Evolutionary conservation across 441 rosid genomes (phyloP).

Genomic region (Macaranga tanarius): DNA sequence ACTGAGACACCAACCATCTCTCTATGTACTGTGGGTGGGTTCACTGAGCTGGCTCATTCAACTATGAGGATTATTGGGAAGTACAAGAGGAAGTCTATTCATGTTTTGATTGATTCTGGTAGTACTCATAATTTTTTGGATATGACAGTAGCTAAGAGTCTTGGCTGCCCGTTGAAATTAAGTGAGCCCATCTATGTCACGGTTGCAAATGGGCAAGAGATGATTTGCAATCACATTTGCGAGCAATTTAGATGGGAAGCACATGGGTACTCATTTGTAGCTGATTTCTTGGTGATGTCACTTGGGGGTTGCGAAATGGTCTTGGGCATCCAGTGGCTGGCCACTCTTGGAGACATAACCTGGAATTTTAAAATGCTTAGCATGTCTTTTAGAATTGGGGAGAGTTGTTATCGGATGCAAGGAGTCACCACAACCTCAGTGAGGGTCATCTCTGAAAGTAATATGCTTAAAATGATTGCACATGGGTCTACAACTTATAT

Average conservation of each 20-base stretch:
- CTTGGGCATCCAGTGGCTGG: neutral
- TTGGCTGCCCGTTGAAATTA: neutral
- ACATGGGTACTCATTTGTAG: neutral
- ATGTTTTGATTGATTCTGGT: neutral
- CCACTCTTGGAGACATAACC: neutral
- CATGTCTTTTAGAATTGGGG: no score
- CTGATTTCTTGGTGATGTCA: neutral
- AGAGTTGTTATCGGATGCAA: no score
- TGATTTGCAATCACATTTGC: neutral
- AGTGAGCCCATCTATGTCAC: neutral
- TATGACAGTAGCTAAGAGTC: neutral
- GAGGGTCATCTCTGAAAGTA: no score
- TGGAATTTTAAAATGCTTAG: no score
- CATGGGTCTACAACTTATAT: no score
- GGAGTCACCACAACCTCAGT: no score
- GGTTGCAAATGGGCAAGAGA: neutral
- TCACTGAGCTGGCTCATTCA: neutral
- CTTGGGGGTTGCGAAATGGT: neutral
- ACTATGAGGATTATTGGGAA: neutral
- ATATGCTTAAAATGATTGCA: no score
- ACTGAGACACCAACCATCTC: neutral
- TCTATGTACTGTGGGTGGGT: neutral
- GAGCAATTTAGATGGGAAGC: neutral
- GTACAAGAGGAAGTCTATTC: neutral
- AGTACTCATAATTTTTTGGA: neutral